Conservation (phyloP, 495 filamentous ascomycete species). For the Tuber indicum region DNA sequence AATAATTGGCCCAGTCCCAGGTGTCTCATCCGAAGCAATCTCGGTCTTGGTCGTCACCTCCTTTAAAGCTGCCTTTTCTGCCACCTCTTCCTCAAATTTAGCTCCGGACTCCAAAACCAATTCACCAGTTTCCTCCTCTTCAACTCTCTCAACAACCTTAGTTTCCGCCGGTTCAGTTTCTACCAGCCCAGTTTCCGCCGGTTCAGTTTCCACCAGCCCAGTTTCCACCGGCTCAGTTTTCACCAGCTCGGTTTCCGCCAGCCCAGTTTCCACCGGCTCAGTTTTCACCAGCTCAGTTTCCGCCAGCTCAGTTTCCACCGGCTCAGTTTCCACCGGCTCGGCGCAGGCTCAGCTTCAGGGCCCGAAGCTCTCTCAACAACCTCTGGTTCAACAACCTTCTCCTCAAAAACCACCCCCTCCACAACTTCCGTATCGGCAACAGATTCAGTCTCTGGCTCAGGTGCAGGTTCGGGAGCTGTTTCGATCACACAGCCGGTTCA, state of each 20-base stretch:
- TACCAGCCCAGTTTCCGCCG: too few relatives aligned
- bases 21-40: conserved; percentile 7
- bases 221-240: not conserved
- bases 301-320: too few relatives aligned
- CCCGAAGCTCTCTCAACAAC: not conserved
- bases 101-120: not conserved
- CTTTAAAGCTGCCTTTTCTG: conserved; percentile 7
- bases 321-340: not conserved
- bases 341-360: not conserved
- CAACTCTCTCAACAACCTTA: not conserved
- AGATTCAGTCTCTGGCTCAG: not conserved
- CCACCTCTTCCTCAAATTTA: conserved; percentile 1
- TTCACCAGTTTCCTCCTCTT: conserved; percentile 5
- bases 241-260: not conserved
- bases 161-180: not conserved
- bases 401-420: not conserved
- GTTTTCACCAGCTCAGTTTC: too few relatives aligned
- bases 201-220: not conserved
- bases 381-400: not conserved
- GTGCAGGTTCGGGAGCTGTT: not conserved
- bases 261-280: not conserved
- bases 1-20: conserved; percentile 15
- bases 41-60: not conserved
- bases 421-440: not conserved
- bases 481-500: not conserved